These are phyloP conservation scores for Aspergillus aculeatinus DNA, from an alignment of 2,329 filamentous ascomycete species.

Conservation along the genomic window DNA sequence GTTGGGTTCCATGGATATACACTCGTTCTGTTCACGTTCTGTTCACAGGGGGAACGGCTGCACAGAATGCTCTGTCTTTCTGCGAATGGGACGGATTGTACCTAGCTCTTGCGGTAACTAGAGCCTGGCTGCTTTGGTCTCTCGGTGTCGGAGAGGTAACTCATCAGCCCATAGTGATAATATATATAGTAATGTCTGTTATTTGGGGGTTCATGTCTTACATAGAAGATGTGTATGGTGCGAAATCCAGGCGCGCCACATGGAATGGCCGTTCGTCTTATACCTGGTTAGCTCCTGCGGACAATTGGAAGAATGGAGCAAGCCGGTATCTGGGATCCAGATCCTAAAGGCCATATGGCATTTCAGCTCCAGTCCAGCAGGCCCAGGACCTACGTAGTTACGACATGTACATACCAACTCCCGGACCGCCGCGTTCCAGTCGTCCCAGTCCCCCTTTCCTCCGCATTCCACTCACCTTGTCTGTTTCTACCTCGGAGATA, in stretches of 20 bases:
- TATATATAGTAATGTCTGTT: background rate
- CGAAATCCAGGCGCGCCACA: background rate
- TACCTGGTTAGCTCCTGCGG: background rate
- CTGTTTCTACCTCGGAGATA: too few species aligned
- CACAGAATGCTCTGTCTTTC: background rate
- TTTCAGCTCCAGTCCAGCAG: too few species aligned
- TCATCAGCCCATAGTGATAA: background rate
- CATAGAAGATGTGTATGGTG: too few species aligned
- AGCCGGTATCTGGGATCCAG: background rate
- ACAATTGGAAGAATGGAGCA: background rate
- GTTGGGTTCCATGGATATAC: background rate
- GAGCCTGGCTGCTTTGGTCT: background rate
- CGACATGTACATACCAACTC: background rate
- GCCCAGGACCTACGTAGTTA: too few species aligned
- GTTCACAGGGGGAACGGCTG: background rate
- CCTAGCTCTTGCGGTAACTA: background rate
- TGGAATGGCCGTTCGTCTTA: background rate
- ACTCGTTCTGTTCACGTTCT: background rate
- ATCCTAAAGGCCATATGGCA: too few species aligned
- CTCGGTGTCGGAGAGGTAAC: background rate
- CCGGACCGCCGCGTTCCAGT: background rate
- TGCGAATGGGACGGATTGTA: background rate
- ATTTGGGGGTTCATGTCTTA: background rate
- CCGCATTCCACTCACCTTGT: background rate
- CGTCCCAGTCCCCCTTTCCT: background rate